Percentiles rank a stretch among this genome's conserved stretches.
Evolutionary conservation across 305 asterid species (phyloP).

Genomic region (Solanum chacoense): DNA sequence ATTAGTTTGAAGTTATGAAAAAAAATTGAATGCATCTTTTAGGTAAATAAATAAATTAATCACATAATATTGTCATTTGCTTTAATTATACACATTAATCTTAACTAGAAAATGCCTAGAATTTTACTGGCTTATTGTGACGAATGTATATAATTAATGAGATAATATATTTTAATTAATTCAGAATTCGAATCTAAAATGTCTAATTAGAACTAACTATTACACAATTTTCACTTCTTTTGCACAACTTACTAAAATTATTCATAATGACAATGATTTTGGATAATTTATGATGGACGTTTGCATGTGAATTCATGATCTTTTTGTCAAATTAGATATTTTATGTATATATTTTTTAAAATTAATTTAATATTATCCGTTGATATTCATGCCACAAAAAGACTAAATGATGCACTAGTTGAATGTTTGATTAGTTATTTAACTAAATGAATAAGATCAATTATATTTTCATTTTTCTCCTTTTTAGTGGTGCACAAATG

Average conservation of each 20-base stretch:
- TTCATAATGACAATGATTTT: neutral
- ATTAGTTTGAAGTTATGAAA: rapidly evolving
- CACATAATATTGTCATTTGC: too few relatives aligned
- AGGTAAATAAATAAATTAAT: neutral
- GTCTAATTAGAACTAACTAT: neutral
- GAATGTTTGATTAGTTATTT: too few relatives aligned
- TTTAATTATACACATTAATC: neutral
- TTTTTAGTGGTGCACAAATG: neutral
- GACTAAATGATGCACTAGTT: too few relatives aligned
- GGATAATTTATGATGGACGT: neutral
- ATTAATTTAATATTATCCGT: too few relatives aligned
- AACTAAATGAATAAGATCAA: neutral
- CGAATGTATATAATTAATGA: neutral
- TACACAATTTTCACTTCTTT: neutral
- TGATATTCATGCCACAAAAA: neutral
- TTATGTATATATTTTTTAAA: too few relatives aligned
- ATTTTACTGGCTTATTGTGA: neutral
- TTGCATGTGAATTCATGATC: neutral
- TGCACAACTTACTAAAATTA: neutral
- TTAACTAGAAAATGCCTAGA: neutral
- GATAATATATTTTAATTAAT: neutral
- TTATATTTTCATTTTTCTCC: neutral
- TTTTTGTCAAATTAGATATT: too few relatives aligned
- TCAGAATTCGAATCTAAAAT: too few relatives aligned
- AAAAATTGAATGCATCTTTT: neutral